A percentile compares a stretch with the other conserved stretches of the same genome.
Evolutionary conservation across 345 rosid genomes (phyloP).

Genomic region (Carallia brachiata): DNA sequence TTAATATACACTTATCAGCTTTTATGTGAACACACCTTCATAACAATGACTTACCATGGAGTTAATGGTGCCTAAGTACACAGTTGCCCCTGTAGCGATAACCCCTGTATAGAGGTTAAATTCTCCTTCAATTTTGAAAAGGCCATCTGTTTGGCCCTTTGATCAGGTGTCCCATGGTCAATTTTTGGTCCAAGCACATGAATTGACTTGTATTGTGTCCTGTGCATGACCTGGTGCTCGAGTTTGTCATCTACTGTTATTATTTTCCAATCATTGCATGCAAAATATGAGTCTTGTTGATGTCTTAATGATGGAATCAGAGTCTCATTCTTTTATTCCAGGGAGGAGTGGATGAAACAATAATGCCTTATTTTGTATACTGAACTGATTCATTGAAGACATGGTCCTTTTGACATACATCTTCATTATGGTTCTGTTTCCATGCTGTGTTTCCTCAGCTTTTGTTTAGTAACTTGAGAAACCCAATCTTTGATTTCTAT

Average conservation of each 20-base stretch:
- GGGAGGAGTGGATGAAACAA: background rate
- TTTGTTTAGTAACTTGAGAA: background rate
- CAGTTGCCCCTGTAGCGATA: background rate
- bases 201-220: no score
- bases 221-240: no score
- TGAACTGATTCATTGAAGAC: no score
- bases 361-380: background rate
- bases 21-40: no score
- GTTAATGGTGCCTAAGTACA: background rate
- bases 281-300: no score
- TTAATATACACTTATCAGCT: no score
- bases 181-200: no score
- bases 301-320: no score
- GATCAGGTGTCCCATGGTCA: background rate
- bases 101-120: background rate
- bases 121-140: background rate
- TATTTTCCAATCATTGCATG: no score
- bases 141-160: background rate
- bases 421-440: background rate
- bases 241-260: no score
- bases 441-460: background rate
- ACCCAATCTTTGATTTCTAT: slow-evolving; percentile 4
- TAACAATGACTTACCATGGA: no score
- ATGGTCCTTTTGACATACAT: background rate
- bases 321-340: background rate